These are phyloP conservation scores for Botrytis sinoallii DNA, from an alignment of 2,329 filamentous ascomycete species.

Conservation along the genomic window DNA sequence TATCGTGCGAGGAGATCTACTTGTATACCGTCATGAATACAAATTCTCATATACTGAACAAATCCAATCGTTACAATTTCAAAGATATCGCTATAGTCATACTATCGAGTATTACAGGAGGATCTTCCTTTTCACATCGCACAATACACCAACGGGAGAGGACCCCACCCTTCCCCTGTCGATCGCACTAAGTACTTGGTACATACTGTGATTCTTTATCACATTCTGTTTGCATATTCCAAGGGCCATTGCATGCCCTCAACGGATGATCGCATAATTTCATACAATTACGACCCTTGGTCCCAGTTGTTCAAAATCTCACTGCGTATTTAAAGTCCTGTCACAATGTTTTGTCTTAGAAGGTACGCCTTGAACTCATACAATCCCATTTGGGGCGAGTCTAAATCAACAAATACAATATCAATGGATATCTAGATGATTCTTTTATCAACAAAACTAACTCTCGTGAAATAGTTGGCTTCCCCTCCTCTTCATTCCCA, in stretches of 20 bases:
- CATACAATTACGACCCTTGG: constrained; percentile 16
- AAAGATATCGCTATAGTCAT: not conserved
- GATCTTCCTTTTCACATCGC: not conserved
- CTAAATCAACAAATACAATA: not conserved
- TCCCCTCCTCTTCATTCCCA: constrained; percentile 82
- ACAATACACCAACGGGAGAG: not conserved
- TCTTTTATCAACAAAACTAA: constrained; percentile 2
- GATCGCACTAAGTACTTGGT: not conserved
- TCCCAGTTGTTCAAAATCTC: not conserved
- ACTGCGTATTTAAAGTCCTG: not conserved
- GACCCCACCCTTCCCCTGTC: not conserved
- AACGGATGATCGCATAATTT: constrained; percentile 30
- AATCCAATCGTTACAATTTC: not conserved
- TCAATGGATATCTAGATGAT: not conserved
- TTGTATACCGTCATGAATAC: not conserved
- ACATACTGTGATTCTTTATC: constrained; percentile 1
- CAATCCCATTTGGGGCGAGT: not conserved
- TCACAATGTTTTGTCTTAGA: constrained; percentile 58
- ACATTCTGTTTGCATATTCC: constrained; percentile 9
- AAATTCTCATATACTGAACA: not conserved
- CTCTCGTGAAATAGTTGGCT: constrained; percentile 62
- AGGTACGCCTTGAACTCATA: constrained; percentile 44
- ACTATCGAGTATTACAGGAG: not conserved
- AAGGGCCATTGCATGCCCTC: constrained; percentile 7
- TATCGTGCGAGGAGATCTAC: not conserved